Base-by-base conservation (phyloP, 306 rosid species). In the Medicago arabica region DNA sequence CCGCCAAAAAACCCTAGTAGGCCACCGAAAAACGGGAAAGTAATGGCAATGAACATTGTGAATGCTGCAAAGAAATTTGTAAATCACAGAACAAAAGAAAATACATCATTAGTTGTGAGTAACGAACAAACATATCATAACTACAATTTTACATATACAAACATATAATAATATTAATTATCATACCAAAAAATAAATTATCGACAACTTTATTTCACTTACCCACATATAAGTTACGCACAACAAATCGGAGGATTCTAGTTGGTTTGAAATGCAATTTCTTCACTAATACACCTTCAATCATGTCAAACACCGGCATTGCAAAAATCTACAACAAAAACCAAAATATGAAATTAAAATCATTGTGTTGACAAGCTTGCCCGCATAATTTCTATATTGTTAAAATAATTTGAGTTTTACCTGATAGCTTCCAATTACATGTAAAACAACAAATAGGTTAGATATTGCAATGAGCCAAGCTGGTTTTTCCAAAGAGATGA, bases 361-460 rank as follows among this genome's bases (percentile, higher is more conserved):
- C 31, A 28, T 28, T 3, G 31, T 28, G 4, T 4, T 28, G 4
- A 28, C 31, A 28, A 28, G 31, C 31, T 3, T 28, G 31, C 31
- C 0, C 3, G 3, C 31, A 28, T 28, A 28, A 28, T 28, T 28
- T 28, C 15, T 4, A 5, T 34, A 34, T 34, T 5, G 38, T 34
- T 34, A 12, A 54, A 4, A 75, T 14, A 61, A 39, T 16, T 15
- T 17, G 46, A 51, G 59, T 15, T 23, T 69, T 14, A 93, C 98
- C 97, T 93, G 98, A 62, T 94, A 94, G 80, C 98, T 81, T 81
- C 98, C 98, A 71, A 94, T 91, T 8, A 94, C 93, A 75, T 91
- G 98, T 47, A 94, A 15, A 77, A 92, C 96, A 62, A 94, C 97
- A 61, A 94, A 92, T 82, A 90, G n/a, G 85, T 94, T 94, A 54